A percentile compares a stretch with the other conserved stretches of the same genome.
Evolutionary conservation across 768 basidiomycete genomes (phyloP).

Genomic region (Leccinum uliginosum): DNA sequence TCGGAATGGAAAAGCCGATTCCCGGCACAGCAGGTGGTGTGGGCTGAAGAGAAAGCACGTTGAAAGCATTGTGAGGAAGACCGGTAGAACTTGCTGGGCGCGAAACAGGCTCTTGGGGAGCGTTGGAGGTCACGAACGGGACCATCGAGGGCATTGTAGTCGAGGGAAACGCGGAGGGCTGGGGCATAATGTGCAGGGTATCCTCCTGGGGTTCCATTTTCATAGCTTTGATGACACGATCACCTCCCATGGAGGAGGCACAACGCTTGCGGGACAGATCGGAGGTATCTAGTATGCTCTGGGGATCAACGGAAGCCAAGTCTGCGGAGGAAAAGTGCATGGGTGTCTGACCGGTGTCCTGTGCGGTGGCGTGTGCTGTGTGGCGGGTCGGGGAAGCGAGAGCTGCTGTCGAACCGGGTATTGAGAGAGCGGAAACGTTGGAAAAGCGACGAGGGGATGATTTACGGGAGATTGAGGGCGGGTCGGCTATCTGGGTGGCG

Average conservation of each 20-base stretch:
- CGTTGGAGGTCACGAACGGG: constrained; percentile 25
- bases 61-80: constrained; percentile 21
- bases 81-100: constrained; percentile 32
- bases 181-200: constrained; percentile 23
- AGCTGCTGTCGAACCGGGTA: constrained; percentile 41
- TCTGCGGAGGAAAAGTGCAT: constrained; percentile 21
- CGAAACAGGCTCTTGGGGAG: constrained; percentile 27
- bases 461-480: constrained; percentile 30
- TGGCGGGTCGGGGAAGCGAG: constrained; percentile 19
- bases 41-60: constrained; percentile 19
- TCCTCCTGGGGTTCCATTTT: constrained; percentile 50
- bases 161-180: constrained; percentile 24
- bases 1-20: constrained; percentile 19
- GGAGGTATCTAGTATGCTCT: constrained; percentile 27
- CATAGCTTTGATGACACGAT: constrained; percentile 43
- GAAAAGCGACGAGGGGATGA: constrained; percentile 25
- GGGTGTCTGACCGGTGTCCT: constrained; percentile 25
- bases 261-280: constrained; percentile 50
- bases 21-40: constrained; percentile 12
- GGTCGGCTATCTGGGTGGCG: constrained; percentile 35
- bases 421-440: constrained; percentile 11
- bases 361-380: constrained; percentile 13
- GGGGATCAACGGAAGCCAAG: constrained; percentile 17
- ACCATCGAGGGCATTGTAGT: constrained; percentile 22
- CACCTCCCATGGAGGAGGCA: constrained; percentile 42